phyloP scores from a whole-genome alignment of 2,329 filamentous ascomycete genomes.

The Xylaria sp. region DNA sequence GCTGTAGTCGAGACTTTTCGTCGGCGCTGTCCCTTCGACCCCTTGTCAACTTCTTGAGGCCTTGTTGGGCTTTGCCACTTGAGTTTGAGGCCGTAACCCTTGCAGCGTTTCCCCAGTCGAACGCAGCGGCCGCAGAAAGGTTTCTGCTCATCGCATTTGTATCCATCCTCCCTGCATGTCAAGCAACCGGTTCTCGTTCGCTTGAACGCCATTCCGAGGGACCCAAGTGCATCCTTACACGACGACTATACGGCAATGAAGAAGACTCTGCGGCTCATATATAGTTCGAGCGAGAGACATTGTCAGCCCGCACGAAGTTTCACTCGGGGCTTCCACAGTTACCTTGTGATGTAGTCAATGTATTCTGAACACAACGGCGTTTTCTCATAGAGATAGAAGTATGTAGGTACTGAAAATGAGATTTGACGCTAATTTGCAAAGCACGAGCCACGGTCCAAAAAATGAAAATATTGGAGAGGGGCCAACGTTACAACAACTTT shows the following conservation, averaged over 20 bases:
- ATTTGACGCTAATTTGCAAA: not conserved
- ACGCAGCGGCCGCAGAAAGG: constrained; percentile 48
- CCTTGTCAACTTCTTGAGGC: constrained; percentile 26
- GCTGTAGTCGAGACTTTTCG: constrained; percentile 8
- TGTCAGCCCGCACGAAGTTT: not conserved
- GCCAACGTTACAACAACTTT: not conserved
- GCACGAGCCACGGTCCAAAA: not conserved
- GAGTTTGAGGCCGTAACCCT: constrained; percentile 48
- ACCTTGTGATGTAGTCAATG: constrained; percentile 8
- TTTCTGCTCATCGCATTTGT: constrained; percentile 50
- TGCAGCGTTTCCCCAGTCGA: constrained; percentile 47
- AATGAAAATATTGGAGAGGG: not conserved
- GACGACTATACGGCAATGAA: not conserved
- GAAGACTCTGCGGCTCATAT: not conserved
- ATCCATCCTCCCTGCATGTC: constrained; percentile 49
- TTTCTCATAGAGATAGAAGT: not conserved
- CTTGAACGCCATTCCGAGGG: constrained; percentile 37
- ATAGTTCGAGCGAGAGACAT: not conserved
- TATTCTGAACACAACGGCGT: not conserved
- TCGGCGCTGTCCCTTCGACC: constrained; percentile 24
- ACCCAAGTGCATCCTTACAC: not conserved
- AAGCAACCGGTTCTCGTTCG: constrained; percentile 47
- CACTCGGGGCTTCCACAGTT: not conserved
- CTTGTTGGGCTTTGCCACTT: constrained; percentile 44
- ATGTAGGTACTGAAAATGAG: not conserved